Conservation (phyloP, 192 early-diverging fungal genomes). For the Backusella macrospora region DNA sequence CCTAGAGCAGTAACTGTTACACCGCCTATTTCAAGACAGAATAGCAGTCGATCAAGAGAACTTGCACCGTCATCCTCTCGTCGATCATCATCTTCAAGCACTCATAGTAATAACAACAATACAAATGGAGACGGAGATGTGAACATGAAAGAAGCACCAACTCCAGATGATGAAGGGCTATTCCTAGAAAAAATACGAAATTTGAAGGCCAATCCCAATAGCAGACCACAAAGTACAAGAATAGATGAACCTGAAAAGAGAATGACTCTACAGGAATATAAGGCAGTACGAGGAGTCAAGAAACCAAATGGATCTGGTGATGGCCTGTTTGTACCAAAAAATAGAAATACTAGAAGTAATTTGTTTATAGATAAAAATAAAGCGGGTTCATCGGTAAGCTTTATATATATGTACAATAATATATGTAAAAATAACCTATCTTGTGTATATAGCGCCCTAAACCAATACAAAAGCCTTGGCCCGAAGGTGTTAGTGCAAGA, state of each 20-base stretch:
- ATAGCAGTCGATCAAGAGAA: not conserved
- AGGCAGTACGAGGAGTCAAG: not conserved
- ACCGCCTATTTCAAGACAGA: not conserved
- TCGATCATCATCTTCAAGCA: not conserved
- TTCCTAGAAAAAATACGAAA: slow-evolving; percentile 2
- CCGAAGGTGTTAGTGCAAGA: not conserved
- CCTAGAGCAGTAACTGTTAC: not conserved
- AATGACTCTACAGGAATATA: not conserved
- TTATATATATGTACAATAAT: not conserved
- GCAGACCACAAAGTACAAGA: not conserved
- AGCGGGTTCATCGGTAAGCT: not conserved
- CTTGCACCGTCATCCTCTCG: not conserved
- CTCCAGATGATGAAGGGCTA: not conserved
- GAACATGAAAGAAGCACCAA: not conserved
- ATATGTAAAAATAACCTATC: not conserved
- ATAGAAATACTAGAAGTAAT: not conserved
- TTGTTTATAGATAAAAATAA: slow-evolving; percentile 12
- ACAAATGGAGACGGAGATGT: not conserved
- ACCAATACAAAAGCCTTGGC: not conserved
- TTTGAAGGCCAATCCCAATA: not conserved
- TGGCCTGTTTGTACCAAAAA: slow-evolving; percentile 2
- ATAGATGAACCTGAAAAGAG: not conserved
- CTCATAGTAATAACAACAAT: not conserved
- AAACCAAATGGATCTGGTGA: not conserved
- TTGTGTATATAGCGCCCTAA: not conserved